Evolutionary conservation across 2,329 filamentous ascomycete genomes (phyloP).

Genomic region (Pyrenochaeta sp.): DNA sequence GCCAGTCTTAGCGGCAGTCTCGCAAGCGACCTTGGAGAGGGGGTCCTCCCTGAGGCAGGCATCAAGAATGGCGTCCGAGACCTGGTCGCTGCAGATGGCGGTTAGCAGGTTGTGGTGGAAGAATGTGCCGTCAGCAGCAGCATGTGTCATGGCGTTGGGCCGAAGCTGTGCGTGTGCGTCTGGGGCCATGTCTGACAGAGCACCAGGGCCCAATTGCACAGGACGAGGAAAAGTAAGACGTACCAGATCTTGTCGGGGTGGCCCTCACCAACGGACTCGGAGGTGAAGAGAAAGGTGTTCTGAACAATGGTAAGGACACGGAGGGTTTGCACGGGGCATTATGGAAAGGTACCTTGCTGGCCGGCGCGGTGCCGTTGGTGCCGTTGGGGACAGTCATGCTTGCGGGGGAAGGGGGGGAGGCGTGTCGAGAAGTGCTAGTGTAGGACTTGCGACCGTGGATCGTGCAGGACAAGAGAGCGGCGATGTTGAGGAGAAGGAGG

Average conservation of each 20-base stretch:
- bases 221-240: conserved; percentile 17
- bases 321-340: conserved; percentile 14
- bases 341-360: conserved; percentile 33
- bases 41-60: conserved; percentile 94
- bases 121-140: neutral
- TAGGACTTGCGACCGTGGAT: conserved; percentile 50
- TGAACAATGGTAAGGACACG: conserved; percentile 28
- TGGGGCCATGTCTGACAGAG: no score
- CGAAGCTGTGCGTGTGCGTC: no score
- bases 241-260: conserved; percentile 95
- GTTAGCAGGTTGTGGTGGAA: conserved; percentile 14
- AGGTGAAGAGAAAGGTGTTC: conserved; percentile 59
- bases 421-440: conserved; percentile 38
- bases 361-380: conserved; percentile 23
- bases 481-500: conserved; percentile 22
- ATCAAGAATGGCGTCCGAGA: conserved; percentile 98
- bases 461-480: conserved; percentile 30
- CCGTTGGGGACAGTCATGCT: conserved; percentile 41
- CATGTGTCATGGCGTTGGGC: neutral
- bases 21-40: conserved; percentile 97
- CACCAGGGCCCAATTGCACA: neutral
- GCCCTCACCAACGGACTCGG: conserved; percentile 61
- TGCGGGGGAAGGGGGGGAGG: conserved; percentile 19
- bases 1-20: conserved; percentile 99
- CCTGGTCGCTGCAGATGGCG: conserved; percentile 74